Evolutionary conservation across 345 rosid species (phyloP).

Genomic region (Theobroma cacao): DNA sequence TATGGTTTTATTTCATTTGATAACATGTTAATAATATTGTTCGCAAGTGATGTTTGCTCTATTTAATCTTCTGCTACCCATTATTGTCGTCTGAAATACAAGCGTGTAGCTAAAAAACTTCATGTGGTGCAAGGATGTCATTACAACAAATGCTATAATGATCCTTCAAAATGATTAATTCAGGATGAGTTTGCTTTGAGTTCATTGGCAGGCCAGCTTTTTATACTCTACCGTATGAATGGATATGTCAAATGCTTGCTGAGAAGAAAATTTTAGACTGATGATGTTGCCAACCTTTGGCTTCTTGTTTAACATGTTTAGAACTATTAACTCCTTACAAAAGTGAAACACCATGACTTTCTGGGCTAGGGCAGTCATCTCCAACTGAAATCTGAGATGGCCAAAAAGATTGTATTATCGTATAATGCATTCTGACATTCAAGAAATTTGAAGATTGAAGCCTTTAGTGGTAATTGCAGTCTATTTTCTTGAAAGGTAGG

Average conservation of each 20-base stretch:
- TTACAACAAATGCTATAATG: background rate
- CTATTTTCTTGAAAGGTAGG: background rate
- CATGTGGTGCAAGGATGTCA: no score
- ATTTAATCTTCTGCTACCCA: background rate
- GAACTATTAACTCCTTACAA: background rate
- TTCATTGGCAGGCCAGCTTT: background rate
- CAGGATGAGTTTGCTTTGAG: background rate
- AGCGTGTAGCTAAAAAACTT: no score
- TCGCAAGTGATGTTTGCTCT: background rate
- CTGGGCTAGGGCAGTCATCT: no score
- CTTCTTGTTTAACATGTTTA: background rate
- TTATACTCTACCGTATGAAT: no score
- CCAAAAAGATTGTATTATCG: no score
- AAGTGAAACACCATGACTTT: background rate
- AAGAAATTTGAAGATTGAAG: background rate
- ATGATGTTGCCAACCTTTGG: background rate
- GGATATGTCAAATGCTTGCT: no score
- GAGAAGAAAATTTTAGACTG: no score
- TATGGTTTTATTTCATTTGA: background rate
- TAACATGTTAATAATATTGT: background rate
- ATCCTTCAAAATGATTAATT: background rate
- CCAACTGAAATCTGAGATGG: no score
- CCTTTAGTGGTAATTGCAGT: background rate
- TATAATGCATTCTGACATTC: background rate
- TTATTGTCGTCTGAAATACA: background rate